These are phyloP conservation scores for Schwanniomyces pseudopolymorphus DNA, from an alignment of 805 yeast species.

Conservation along the genomic window DNA sequence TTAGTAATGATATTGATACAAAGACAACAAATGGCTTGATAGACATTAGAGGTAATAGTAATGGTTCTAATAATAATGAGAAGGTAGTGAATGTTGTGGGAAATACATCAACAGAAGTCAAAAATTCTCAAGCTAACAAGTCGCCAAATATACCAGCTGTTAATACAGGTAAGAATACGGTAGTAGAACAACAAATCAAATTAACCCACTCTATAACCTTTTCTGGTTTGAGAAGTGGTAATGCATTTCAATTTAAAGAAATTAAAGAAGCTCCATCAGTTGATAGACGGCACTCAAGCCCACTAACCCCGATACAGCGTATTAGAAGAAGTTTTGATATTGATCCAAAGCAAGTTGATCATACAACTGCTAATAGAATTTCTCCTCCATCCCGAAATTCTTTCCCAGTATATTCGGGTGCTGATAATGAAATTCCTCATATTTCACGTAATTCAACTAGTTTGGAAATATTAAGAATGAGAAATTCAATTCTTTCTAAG, in stretches of 20 bases:
- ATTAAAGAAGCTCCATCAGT: conserved; percentile 2
- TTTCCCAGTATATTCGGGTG: conserved; percentile 14
- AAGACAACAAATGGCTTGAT: no score
- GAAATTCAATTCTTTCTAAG: conserved; percentile 46
- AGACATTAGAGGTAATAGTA: no score
- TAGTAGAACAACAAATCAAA: neutral
- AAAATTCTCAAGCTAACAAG: neutral
- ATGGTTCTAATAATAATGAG: neutral
- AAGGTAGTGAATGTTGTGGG: no score
- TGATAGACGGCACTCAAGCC: neutral
- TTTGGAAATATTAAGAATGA: conserved; percentile 50
- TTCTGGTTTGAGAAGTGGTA: conserved; percentile 2
- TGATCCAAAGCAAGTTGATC: neutral
- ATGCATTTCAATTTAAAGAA: neutral
- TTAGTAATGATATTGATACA: neutral
- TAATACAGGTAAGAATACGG: neutral
- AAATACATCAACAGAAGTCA: neutral
- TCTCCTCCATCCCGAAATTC: conserved; percentile 15
- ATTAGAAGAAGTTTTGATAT: neutral
- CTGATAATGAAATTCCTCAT: neutral
- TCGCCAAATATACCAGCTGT: neutral
- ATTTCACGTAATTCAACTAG: conserved; percentile 23
- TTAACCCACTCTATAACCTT: conserved; percentile 6
- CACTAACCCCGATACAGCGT: neutral
- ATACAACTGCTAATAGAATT: neutral